A percentile compares a stretch with the other conserved stretches of the same genome.
phyloP scores from a whole-genome alignment of 106 monocot genomes.

The Cymbidium sinense region DNA sequence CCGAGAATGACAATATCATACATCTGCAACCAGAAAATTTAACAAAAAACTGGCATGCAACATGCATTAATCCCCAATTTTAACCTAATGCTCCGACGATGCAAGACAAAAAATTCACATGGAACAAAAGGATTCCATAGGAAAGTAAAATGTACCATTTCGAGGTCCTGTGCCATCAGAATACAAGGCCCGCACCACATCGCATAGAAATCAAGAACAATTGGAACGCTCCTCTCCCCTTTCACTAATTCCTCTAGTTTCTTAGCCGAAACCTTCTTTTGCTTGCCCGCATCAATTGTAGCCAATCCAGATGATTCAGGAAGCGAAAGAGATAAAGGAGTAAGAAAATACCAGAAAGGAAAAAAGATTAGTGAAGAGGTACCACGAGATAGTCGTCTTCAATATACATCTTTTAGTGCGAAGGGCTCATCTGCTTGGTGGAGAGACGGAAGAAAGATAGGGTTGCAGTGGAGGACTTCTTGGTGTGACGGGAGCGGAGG shows the following conservation, averaged over 20 bases:
- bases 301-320: background rate
- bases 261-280: constrained; percentile 84
- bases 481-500: background rate
- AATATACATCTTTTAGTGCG: constrained; percentile 36
- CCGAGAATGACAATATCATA: too few relatives aligned
- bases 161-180: constrained; percentile 92
- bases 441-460: background rate
- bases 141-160: constrained; percentile 39
- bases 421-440: background rate
- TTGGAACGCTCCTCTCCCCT: constrained; percentile 56
- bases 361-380: background rate
- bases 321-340: background rate
- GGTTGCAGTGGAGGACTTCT: background rate
- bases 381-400: constrained; percentile 74
- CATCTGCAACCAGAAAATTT: too few relatives aligned
- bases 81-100: too few relatives aligned
- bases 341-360: background rate
- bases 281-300: constrained; percentile 1
- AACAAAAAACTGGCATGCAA: too few relatives aligned
- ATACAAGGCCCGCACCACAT: constrained; percentile 98
- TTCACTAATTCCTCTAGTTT: constrained; percentile 67
- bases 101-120: constrained; percentile 1
- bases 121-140: background rate
- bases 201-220: constrained; percentile 87
- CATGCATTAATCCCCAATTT: too few relatives aligned